Conservation (phyloP, 139 green algal genomes). For the Zygnema circumcarinatum region DNA sequence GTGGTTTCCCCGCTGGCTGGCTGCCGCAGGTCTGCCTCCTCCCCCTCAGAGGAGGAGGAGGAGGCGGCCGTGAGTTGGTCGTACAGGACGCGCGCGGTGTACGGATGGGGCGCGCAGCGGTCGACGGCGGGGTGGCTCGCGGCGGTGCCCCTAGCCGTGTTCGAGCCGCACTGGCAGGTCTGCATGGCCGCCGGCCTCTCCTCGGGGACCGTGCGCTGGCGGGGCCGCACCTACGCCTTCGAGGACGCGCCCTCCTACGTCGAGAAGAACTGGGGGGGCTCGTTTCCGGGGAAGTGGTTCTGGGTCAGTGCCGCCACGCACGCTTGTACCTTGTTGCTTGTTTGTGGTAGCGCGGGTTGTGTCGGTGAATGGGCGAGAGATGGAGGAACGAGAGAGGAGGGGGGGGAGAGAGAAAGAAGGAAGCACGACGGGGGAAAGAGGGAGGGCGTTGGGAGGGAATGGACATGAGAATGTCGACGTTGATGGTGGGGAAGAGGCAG, state of each 20-base stretch:
- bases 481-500: too few relatives aligned
- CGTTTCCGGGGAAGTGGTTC: slow-evolving; percentile 79
- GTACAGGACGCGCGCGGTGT: slow-evolving; percentile 70
- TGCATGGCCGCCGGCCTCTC: slow-evolving; percentile 83
- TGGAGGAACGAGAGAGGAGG: too few relatives aligned
- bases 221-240: slow-evolving; percentile 73
- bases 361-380: background rate
- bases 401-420: too few relatives aligned
- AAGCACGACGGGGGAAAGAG: too few relatives aligned
- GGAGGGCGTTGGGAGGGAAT: too few relatives aligned
- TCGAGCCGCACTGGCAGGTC: slow-evolving; percentile 98
- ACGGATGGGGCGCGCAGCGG: slow-evolving; percentile 82
- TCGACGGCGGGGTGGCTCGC: slow-evolving; percentile 93
- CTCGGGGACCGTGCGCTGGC: slow-evolving; percentile 89
- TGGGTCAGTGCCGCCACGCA: slow-evolving; percentile 33
- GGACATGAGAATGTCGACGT: too few relatives aligned
- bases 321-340: background rate
- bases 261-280: slow-evolving; percentile 98
- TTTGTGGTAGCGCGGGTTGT: background rate
- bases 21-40: too few relatives aligned
- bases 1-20: too few relatives aligned
- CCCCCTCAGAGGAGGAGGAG: too few relatives aligned
- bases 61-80: slow-evolving; percentile 73
- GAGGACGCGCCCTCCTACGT: slow-evolving; percentile 62
- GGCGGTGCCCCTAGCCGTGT: slow-evolving; percentile 86